Evolutionary conservation across 331 rosid species (phyloP).

Genomic region (Cydonia oblonga): DNA sequence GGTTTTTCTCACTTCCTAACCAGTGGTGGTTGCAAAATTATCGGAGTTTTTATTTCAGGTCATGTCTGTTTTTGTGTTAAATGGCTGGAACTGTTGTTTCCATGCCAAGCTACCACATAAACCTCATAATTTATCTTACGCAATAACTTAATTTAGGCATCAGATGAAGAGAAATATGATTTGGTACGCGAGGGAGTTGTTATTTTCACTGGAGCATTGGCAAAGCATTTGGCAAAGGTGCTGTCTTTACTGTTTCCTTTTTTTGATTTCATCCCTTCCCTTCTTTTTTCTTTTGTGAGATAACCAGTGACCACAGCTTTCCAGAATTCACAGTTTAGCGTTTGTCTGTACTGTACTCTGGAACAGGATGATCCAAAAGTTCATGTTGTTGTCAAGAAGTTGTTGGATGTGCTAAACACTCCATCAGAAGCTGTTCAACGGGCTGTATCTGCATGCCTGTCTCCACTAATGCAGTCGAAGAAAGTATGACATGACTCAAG

Average conservation of each 20-base stretch:
- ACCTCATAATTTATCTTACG: background rate
- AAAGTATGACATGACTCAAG: constrained; percentile 38
- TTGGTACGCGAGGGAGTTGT: constrained; percentile 98
- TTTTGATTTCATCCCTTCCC: background rate
- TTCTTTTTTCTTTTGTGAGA: background rate
- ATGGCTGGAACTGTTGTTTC: background rate
- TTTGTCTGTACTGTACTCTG: constrained; percentile 7
- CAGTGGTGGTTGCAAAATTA: background rate
- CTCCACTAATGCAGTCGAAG: constrained; percentile 92
- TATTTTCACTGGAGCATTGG: constrained; percentile 92
- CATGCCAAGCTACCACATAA: background rate
- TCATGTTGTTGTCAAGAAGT: constrained; percentile 77
- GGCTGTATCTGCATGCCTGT: constrained; percentile 77
- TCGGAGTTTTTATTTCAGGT: background rate
- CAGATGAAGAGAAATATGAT: constrained; percentile 89
- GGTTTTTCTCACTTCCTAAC: constrained; percentile 27
- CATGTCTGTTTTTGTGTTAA: background rate
- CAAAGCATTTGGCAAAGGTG: constrained; percentile 92
- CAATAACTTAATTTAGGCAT: constrained; percentile 35
- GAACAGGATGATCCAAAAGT: constrained; percentile 92
- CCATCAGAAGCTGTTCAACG: constrained; percentile 99
- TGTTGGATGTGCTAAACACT: constrained; percentile 88
- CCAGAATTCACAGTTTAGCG: background rate
- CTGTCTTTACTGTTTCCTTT: background rate
- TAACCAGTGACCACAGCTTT: background rate